phyloP scores from a whole-genome alignment of 768 basidiomycete species.

The Pleurotus tuber-regium region DNA sequence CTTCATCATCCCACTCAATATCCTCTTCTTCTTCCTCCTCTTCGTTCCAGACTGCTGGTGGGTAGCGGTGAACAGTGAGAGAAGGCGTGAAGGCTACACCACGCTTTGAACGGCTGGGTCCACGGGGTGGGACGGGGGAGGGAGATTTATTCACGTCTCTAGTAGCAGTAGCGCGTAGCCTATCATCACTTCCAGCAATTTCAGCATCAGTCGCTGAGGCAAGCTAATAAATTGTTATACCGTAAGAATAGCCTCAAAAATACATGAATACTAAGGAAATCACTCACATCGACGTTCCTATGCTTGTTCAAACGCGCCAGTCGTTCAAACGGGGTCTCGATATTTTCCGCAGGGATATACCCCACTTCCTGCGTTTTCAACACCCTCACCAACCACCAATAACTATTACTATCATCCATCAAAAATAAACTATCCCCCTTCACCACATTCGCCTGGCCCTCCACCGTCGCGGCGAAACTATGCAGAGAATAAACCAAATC shows the following conservation, averaged over 20 bases:
- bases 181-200: slow-evolving; percentile 48
- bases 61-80: slow-evolving; percentile 69
- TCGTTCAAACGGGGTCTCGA: slow-evolving; percentile 97
- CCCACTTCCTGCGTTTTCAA: slow-evolving; percentile 98
- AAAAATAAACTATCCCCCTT: slow-evolving; percentile 96
- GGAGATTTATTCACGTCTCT: slow-evolving; percentile 46
- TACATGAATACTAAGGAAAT: neutral
- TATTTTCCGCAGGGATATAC: slow-evolving; percentile 99
- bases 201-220: slow-evolving; percentile 75
- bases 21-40: slow-evolving; percentile 67
- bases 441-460: slow-evolving; percentile 97
- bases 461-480: slow-evolving; percentile 96
- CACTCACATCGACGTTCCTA: slow-evolving; percentile 89
- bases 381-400: slow-evolving; percentile 99
- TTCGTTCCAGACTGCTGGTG: slow-evolving; percentile 81
- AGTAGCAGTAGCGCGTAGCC: slow-evolving; percentile 50
- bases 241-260: slow-evolving; percentile 12
- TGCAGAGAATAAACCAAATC: slow-evolving; percentile 92
- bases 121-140: slow-evolving; percentile 40
- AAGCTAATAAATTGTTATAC: slow-evolving; percentile 46
- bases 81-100: slow-evolving; percentile 73
- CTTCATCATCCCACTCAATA: slow-evolving; percentile 65
- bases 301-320: slow-evolving; percentile 96
- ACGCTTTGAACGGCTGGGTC: slow-evolving; percentile 28
- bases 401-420: slow-evolving; percentile 98